Evolutionary conservation across 1,139 yeast species (phyloP).

Genomic region (Candida anutae): DNA sequence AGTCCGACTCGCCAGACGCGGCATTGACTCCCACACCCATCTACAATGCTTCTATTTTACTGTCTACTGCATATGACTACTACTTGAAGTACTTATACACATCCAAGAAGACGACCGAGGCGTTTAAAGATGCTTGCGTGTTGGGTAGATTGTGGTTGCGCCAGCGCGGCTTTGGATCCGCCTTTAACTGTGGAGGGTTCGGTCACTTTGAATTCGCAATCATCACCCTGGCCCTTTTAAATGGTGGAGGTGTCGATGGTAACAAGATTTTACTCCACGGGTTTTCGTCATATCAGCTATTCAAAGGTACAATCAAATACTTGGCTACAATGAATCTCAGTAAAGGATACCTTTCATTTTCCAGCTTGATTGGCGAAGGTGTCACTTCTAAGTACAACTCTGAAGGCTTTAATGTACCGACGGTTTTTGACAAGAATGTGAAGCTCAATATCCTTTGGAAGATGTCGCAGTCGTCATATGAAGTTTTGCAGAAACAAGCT

Average conservation of each 20-base stretch:
- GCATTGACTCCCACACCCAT: slow-evolving; percentile 70
- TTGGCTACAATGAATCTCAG: slow-evolving; percentile 70
- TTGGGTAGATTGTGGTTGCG: slow-evolving; percentile 85
- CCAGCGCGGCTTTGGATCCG: slow-evolving; percentile 74
- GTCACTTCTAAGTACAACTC: slow-evolving; percentile 40
- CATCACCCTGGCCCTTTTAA: slow-evolving; percentile 69
- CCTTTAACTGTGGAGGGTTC: slow-evolving; percentile 65
- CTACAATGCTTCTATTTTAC: slow-evolving; percentile 72
- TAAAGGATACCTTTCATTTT: slow-evolving; percentile 60
- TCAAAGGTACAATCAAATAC: slow-evolving; percentile 78
- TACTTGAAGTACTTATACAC: slow-evolving; percentile 72
- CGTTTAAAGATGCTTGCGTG: slow-evolving; percentile 83
- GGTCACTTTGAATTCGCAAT: slow-evolving; percentile 88
- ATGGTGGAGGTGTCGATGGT: slow-evolving; percentile 78
- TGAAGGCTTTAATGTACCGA: slow-evolving; percentile 61
- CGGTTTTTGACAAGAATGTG: slow-evolving; percentile 67
- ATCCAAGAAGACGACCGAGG: slow-evolving; percentile 66
- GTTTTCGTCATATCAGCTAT: slow-evolving; percentile 85
- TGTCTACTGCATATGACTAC: slow-evolving; percentile 60
- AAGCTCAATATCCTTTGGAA: slow-evolving; percentile 77
- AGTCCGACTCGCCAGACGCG: slow-evolving; percentile 30
- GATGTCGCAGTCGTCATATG: slow-evolving; percentile 65
- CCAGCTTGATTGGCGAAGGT: slow-evolving; percentile 47
- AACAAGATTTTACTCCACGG: slow-evolving; percentile 76
- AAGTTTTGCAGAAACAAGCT: slow-evolving; percentile 57